Conservation (phyloP, 2,329 filamentous ascomycete genomes). For the Massarina eburnea region DNA sequence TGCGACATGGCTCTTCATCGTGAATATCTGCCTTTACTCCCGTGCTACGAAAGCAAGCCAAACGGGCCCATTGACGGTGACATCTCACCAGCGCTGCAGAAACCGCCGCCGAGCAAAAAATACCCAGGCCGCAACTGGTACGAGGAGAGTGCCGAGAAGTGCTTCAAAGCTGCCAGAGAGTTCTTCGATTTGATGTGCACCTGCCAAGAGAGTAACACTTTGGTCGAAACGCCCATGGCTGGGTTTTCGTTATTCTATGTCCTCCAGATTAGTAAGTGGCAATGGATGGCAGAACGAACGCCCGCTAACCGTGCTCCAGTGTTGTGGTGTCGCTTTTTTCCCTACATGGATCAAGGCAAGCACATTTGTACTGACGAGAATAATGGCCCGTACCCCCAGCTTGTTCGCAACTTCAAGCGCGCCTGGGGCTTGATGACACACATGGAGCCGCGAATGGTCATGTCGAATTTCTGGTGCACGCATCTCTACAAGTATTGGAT, state of each 20-base stretch:
- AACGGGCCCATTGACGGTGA: slow-evolving; percentile 63
- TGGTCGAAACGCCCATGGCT: slow-evolving; percentile 69
- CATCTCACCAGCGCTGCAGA: slow-evolving; percentile 45
- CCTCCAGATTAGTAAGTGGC: slow-evolving; percentile 56
- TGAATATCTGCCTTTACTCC: slow-evolving; percentile 68
- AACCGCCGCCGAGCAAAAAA: slow-evolving; percentile 36
- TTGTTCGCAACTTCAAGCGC: not conserved
- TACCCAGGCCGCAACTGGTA: slow-evolving; percentile 56
- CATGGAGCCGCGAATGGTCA: not conserved
- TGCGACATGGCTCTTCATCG: slow-evolving; percentile 69
- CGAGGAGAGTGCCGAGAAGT: slow-evolving; percentile 61
- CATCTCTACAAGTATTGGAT: not conserved
- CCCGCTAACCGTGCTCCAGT: slow-evolving; percentile 36
- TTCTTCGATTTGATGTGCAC: slow-evolving; percentile 67
- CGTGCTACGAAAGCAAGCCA: slow-evolving; percentile 55
- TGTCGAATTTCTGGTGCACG: not conserved
- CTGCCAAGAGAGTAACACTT: slow-evolving; percentile 60
- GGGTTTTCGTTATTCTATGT: slow-evolving; percentile 69
- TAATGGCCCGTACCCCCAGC: not conserved
- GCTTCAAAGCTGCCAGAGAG: slow-evolving; percentile 64
- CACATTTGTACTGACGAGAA: slow-evolving; percentile 50
- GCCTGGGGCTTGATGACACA: not conserved
- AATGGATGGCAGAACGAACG: not conserved
- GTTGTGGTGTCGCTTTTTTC: slow-evolving; percentile 68
- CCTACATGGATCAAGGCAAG: slow-evolving; percentile 64